phyloP scores from a whole-genome alignment of 176 grass and related monocot species.

The Phyllostachys edulis region DNA sequence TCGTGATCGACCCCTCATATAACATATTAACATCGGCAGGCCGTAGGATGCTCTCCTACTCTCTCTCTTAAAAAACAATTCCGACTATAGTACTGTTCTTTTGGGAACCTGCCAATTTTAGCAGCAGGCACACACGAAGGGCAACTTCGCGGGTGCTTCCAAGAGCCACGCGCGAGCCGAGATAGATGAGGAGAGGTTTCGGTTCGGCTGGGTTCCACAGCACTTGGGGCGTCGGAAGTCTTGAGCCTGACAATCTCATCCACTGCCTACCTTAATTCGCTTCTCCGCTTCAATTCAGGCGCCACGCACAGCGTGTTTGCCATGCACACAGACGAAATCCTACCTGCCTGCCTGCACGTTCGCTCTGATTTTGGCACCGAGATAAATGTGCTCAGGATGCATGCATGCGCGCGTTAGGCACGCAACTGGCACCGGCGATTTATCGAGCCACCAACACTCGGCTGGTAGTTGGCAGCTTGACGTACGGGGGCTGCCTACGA shows the following conservation, averaged over 20 bases:
- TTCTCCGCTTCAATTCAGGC: background rate
- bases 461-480: background rate
- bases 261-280: background rate
- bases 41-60: too few relatives aligned
- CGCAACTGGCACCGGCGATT: background rate
- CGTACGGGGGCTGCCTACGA: background rate
- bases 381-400: background rate
- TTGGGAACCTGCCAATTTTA: background rate
- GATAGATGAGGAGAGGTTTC: background rate
- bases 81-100: background rate
- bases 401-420: background rate
- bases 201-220: conserved; percentile 41
- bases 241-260: conserved; percentile 15
- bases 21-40: background rate
- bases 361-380: background rate
- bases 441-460: background rate
- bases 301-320: background rate
- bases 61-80: too few relatives aligned
- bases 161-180: background rate
- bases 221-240: conserved; percentile 19
- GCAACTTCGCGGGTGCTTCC: conserved; percentile 29
- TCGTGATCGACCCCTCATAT: background rate
- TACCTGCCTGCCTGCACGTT: background rate
- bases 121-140: background rate
- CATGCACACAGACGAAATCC: background rate